phyloP scores from a whole-genome alignment of 805 yeast genomes.

The Saturnispora ahearnii region DNA sequence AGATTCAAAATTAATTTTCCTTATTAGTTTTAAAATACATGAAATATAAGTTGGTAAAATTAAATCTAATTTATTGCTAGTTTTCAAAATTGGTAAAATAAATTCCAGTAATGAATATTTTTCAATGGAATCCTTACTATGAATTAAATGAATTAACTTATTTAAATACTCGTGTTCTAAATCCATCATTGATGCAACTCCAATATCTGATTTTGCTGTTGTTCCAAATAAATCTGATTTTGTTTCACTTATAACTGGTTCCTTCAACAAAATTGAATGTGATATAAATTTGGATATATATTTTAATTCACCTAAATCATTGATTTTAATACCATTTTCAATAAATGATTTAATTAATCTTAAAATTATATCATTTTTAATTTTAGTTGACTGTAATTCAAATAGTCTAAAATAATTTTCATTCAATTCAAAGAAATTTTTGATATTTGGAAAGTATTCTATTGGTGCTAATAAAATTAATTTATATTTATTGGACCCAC shows the following conservation, averaged over 20 bases:
- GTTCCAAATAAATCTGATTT: conserved; percentile 22
- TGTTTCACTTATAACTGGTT: conserved; percentile 21
- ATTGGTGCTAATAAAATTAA: conserved; percentile 43
- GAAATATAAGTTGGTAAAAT: conserved; percentile 69
- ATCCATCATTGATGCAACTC: conserved; percentile 21
- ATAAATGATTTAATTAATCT: conserved; percentile 54
- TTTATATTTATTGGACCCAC: conserved; percentile 24
- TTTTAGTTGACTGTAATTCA: conserved; percentile 38
- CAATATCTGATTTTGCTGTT: conserved; percentile 12
- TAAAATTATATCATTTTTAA: conserved; percentile 51
- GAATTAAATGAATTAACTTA: conserved; percentile 57
- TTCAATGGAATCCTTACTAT: conserved; percentile 35
- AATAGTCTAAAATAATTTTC: conserved; percentile 44
- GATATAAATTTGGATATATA: conserved; percentile 49
- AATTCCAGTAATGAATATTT: conserved; percentile 38
- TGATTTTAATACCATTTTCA: conserved; percentile 29
- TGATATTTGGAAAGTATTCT: conserved; percentile 31
- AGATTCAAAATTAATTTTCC: conserved; percentile 26
- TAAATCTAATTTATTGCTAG: conserved; percentile 38
- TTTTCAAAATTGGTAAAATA: conserved; percentile 40
- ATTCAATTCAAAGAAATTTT: conserved; percentile 29
- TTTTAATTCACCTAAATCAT: conserved; percentile 41
- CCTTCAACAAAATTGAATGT: conserved; percentile 39
- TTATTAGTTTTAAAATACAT: conserved; percentile 49
- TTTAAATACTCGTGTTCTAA: conserved; percentile 54